Base-by-base conservation (phyloP, 495 filamentous ascomycete genomes). In the Aspergillus olivimuriae region DNA sequence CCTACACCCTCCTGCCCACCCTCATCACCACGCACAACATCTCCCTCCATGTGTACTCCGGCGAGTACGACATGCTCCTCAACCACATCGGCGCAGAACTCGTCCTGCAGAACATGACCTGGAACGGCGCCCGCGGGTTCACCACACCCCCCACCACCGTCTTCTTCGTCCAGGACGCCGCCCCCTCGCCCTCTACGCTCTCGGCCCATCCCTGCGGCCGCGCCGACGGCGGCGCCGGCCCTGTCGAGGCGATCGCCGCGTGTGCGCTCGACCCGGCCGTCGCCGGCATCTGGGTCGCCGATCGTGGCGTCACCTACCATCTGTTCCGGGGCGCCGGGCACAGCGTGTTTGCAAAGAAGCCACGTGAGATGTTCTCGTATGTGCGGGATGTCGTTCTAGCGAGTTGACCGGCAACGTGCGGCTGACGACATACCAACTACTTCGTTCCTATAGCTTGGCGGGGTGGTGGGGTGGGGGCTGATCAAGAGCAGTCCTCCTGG, bases 51-150 rank as follows among this genome's bases (percentile, higher is more conserved):
- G 33, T 71, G 26, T 71, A 65, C 40, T 56, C 55, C 18, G 68
- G 68, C 14, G 61, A 70, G 30, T 50, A 57, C 51, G 68, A 71
- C 47, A 56, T 70, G 55, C 33, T 70, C 23, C 46, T 68, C 44
- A 71, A 69, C 30, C 63, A 70, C 48, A 37, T 63, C 20, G 69
- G 68, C 6, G 53, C 49, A 4, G 59, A 70, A 32, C 43, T 70
- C 14, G 50, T 47, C 8, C 51, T 71, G n/a, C 61, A 70, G 48
- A 71, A 71, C 37, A 70, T 73, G 68, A 69, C 51, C n/a, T 53
- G 43, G 43, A 28, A 44, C 8, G 39, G 39, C 9, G 39, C 12
- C 1, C 39, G 14, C 12, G 39, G 39, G 3, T 41, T 41, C 23
- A 15, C 21, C 12, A 14, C 15, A 15, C 12, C 21, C 2, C 35